Evolutionary conservation across 768 basidiomycete species (phyloP).

Genomic region (Roridomyces roridus): DNA sequence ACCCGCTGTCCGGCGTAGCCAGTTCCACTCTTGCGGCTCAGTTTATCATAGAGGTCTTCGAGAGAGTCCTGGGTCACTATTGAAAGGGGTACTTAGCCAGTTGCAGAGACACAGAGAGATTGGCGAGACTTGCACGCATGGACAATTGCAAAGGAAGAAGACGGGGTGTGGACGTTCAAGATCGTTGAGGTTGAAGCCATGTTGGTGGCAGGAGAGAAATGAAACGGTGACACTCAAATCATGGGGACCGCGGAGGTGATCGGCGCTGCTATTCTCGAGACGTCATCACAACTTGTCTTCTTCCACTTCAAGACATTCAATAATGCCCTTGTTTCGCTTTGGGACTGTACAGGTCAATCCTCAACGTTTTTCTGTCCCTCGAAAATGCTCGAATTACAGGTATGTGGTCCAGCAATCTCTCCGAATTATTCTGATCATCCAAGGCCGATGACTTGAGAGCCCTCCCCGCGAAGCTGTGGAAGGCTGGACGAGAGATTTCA

Average conservation of each 20-base stretch:
- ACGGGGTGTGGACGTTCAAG: conserved; percentile 79
- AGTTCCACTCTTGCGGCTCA: conserved; percentile 67
- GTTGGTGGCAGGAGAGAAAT: conserved; percentile 3
- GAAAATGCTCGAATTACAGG: too few species aligned
- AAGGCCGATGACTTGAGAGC: too few species aligned
- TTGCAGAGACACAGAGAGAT: conserved; percentile 2
- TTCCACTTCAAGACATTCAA: too few species aligned
- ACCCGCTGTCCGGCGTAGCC: conserved; percentile 63
- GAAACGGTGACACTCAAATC: not conserved
- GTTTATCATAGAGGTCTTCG: conserved; percentile 67
- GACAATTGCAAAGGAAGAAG: conserved; percentile 73
- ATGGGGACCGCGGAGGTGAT: too few species aligned
- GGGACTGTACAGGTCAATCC: too few species aligned
- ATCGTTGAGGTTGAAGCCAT: conserved; percentile 48
- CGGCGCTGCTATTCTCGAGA: too few species aligned
- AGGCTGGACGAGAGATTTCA: too few species aligned
- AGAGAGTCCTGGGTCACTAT: conserved; percentile 75
- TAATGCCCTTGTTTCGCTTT: too few species aligned
- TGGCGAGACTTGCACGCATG: conserved; percentile 66
- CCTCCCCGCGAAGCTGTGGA: conserved; percentile 4
- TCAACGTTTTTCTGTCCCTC: too few species aligned
- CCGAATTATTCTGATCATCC: too few species aligned
- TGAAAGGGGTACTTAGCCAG: conserved; percentile 13
- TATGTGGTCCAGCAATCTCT: too few species aligned
- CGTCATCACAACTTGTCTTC: too few species aligned